Conservation (phyloP, 331 rosid genomes). For the Malus hybrid region DNA sequence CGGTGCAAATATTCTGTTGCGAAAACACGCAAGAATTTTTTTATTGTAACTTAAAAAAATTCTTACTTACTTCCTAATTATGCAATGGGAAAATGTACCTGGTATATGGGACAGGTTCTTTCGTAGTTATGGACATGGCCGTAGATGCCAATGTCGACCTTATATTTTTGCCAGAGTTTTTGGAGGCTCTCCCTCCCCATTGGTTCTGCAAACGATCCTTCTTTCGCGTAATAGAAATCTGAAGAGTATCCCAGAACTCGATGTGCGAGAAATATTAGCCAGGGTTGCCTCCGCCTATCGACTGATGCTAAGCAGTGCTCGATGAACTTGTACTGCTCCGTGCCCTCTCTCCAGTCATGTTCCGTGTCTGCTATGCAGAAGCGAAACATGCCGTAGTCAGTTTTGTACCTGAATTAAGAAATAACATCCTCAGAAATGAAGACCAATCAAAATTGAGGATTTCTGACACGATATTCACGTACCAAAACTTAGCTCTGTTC, state of each 20-base stretch:
- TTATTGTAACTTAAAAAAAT: too few relatives aligned
- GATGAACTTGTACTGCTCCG: slow-evolving; percentile 64
- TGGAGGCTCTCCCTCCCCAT: slow-evolving; percentile 82
- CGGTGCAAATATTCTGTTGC: slow-evolving; percentile 55
- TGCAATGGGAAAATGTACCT: slow-evolving; percentile 27
- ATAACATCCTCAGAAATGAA: neutral
- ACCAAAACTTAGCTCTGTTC: slow-evolving; percentile 76
- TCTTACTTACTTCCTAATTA: too few relatives aligned
- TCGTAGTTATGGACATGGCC: slow-evolving; percentile 80
- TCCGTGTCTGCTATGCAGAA: slow-evolving; percentile 80
- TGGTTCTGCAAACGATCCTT: slow-evolving; percentile 77
- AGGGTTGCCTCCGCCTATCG: slow-evolving; percentile 75
- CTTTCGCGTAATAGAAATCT: slow-evolving; percentile 46
- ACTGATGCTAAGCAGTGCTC: slow-evolving; percentile 66
- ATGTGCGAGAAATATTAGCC: slow-evolving; percentile 72
- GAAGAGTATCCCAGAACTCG: slow-evolving; percentile 78
- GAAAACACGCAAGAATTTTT: neutral
- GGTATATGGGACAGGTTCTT: slow-evolving; percentile 80
- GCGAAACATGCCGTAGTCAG: slow-evolving; percentile 76
- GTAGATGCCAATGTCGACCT: slow-evolving; percentile 71
- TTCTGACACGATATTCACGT: neutral
- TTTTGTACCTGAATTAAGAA: slow-evolving; percentile 46
- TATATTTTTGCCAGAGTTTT: slow-evolving; percentile 69
- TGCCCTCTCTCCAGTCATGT: slow-evolving; percentile 78
- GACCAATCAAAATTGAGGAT: neutral